Evolutionary conservation across 768 basidiomycete species (phyloP), one percentile per base, ranked within the genome.

Genomic region (Lenzites betulinus): DNA sequence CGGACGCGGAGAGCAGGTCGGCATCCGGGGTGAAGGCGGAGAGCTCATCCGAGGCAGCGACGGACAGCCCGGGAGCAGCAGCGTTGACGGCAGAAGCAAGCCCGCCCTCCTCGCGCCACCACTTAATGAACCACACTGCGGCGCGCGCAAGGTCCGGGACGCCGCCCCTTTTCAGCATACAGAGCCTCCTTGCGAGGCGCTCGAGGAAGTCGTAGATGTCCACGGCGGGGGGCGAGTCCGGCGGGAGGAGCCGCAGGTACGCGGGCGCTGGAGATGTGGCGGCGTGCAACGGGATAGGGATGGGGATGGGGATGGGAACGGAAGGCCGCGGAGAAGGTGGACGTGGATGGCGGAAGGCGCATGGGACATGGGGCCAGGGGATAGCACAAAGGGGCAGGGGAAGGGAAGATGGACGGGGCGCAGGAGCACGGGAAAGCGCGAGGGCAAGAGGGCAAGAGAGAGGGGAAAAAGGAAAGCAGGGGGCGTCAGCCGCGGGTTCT

Each of bases 41-140:
- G n/a, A n/a, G n/a, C n/a, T n/a, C n/a, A n/a, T n/a, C n/a, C n/a
- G n/a, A n/a, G n/a, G n/a, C n/a, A n/a, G n/a, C n/a, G n/a, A n/a
- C n/a, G n/a, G n/a, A n/a, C n/a, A n/a, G n/a, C n/a, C n/a, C n/a
- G n/a, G n/a, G n/a, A n/a, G n/a, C n/a, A 60, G 70, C 59, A 48
- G 67, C 54, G 50, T 66, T 64, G 30, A 62, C 39, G 68, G 71
- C 56, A 76, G 76, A 23, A 75, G 83, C 72, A 49, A 84, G 75
- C 7, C 86, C 81, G 53, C 89, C 90, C 66, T 89, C 83, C 49
- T 83, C 84, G 42, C 96, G 86, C 88, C 95, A 99, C 83, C 93
- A 93, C 46, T 84, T 79, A 42, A 98, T 82, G 68, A 98, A 89
- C 80, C 89, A 93, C 22, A 79, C 77, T 4, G 89, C 89, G 9